Base-by-base conservation (phyloP, 2,329 filamentous ascomycete genomes). In the Lasiodiplodia theobromae region DNA sequence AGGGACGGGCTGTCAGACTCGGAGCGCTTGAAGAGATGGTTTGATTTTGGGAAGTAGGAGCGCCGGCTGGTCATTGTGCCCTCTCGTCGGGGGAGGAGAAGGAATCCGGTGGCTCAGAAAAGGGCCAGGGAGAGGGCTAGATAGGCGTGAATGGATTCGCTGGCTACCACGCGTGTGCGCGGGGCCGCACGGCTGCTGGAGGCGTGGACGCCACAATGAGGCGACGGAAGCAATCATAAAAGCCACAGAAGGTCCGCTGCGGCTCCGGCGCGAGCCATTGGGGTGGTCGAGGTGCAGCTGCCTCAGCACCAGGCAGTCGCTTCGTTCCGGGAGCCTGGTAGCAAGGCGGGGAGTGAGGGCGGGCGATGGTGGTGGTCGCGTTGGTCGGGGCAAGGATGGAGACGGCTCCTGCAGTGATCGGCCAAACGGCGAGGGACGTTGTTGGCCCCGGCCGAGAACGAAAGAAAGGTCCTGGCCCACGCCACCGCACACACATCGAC, bases 31-130 rank as follows among this genome's bases (percentile, higher is more conserved):
- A 34, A 49, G 34, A 40, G 63, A 11, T 66, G 51, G 37, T 69
- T 58, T 34, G 38, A 63, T 23, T 67, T 68, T 52, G 71, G 71
- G 51, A 72, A 72, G 49, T 71, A 70, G 4, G 67, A 56, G 18
- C 56, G 56, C 28, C 23, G 66, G 18, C 18, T 38, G 6, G 21
- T 47, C 66, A 68, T 68, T 62, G 66, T 47, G 66, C 11, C n/a
- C 23, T 18, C 21, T 1, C 18, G 11, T 7, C n/a, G n/a, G 10
- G 28, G 10, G 18, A 14, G 54, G 34, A n/a, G 11, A 28, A 37
- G 28, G 25, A n/a, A n/a, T 6, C 31, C 28, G 10, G 11, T 37
- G 52, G 52, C 6, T 2, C 11, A 23, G 4, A 11, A n/a, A 52
- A n/a, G 25, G 23, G 11, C n/a, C 49, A 23, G 18, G 5, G 21